A percentile compares a stretch with the other conserved stretches of the same genome.
Evolutionary conservation across 176 grass and related monocot species (phyloP).

Genomic region (Rhynchospora pubera): DNA sequence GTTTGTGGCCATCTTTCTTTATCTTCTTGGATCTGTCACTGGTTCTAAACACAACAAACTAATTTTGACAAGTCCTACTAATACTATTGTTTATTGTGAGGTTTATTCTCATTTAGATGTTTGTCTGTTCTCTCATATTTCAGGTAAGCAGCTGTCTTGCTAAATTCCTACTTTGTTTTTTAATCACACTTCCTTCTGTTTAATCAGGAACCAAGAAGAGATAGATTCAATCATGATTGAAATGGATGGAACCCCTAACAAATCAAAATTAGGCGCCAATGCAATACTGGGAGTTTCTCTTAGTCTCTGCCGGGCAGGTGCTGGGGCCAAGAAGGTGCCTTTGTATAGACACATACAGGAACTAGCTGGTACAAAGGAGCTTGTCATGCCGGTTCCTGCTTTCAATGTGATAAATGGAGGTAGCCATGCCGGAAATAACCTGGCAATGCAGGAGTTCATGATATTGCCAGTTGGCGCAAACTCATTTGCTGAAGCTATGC

Average conservation of each 20-base stretch:
- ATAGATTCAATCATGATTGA: conserved; percentile 94
- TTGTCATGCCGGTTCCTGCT: conserved; percentile 96
- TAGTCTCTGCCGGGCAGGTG: conserved; percentile 80
- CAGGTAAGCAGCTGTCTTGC: background rate
- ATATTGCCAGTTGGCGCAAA: conserved; percentile 76
- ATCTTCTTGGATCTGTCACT: no score
- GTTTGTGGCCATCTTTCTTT: no score
- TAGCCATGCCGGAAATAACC: conserved; percentile 95
- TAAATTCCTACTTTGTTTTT: background rate
- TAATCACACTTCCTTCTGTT: background rate
- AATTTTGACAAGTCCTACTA: background rate
- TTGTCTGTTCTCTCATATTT: background rate
- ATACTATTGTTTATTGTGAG: background rate
- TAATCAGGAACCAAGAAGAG: conserved; percentile 70
- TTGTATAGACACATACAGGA: conserved; percentile 93
- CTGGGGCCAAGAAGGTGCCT: conserved; percentile 76
- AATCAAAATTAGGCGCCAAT: conserved; percentile 88
- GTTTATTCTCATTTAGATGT: background rate
- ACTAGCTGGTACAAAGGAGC: conserved; percentile 68
- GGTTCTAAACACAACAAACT: background rate
- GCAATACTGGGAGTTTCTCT: conserved; percentile 98
- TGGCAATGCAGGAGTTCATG: conserved; percentile 99
- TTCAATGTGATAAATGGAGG: conserved; percentile 99
- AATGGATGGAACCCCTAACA: conserved; percentile 86
- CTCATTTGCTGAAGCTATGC: conserved; percentile 81